Conservation (phyloP, 176 grass and related monocot species). For the Dactylis glomerata region DNA sequence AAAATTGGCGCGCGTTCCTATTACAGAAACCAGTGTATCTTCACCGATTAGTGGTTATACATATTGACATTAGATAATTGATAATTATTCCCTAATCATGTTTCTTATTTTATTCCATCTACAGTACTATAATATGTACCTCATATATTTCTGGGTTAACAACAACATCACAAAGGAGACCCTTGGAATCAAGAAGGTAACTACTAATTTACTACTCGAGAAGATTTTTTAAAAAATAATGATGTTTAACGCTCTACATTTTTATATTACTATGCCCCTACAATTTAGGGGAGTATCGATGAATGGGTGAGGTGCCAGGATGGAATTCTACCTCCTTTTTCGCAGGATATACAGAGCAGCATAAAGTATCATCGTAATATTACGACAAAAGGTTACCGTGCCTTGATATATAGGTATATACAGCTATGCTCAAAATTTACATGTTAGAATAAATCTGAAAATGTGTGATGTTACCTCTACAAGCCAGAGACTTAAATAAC, state of each 20-base stretch:
- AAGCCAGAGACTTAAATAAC: background rate
- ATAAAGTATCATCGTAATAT: conserved; percentile 45
- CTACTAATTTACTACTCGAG: background rate
- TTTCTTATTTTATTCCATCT: no score
- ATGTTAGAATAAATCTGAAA: no score
- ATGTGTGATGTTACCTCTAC: no score
- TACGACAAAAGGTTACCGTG: conserved; percentile 36
- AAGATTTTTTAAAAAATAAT: no score
- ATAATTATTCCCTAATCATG: no score
- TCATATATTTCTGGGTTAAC: no score
- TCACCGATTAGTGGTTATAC: no score
- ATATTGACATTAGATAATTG: no score
- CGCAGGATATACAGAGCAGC: background rate
- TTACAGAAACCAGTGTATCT: no score
- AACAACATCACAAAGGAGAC: background rate
- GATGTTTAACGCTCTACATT: no score
- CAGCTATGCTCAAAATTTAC: background rate
- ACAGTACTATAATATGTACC: no score
- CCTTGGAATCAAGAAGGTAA: conserved; percentile 35
- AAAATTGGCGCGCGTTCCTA: no score
- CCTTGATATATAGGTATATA: conserved; percentile 39
- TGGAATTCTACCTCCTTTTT: conserved; percentile 6
- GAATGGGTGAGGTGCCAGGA: conserved; percentile 46
- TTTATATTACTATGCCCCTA: background rate
- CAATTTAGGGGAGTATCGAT: conserved; percentile 31